phyloP scores from a whole-genome alignment of 129 eudicot species.

The Pulicaria dysenterica region DNA sequence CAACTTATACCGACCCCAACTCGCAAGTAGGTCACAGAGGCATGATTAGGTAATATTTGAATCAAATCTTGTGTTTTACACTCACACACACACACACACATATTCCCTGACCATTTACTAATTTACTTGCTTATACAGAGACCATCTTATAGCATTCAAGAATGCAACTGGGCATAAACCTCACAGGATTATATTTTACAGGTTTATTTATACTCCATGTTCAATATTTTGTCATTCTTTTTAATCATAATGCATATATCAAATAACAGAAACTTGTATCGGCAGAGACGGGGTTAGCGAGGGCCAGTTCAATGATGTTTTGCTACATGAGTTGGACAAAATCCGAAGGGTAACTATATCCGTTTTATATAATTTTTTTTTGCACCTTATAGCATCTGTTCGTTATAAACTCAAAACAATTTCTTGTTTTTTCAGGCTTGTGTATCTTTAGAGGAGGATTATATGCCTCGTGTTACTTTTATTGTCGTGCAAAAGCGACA shows the following conservation, averaged over 20 bases:
- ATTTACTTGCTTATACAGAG: conserved; percentile 36
- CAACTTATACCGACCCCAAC: conserved; percentile 30
- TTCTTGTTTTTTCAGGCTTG: conserved; percentile 57
- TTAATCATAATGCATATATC: not conserved
- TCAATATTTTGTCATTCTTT: not conserved
- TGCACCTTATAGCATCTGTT: not conserved
- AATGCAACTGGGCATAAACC: conserved; percentile 41
- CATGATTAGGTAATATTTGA: conserved; percentile 54
- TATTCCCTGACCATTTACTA: not conserved
- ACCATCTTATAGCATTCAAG: conserved; percentile 44
- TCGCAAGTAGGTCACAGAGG: conserved; percentile 50
- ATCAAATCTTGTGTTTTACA: not conserved
- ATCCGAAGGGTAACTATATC: conserved; percentile 52
- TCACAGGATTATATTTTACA: conserved; percentile 59
- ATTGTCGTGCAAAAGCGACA: conserved; percentile 85
- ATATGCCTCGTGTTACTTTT: conserved; percentile 62
- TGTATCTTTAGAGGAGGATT: conserved; percentile 44
- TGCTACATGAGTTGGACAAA: conserved; percentile 62
- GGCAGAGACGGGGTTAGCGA: conserved; percentile 92
- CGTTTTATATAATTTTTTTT: not conserved
- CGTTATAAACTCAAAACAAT: not conserved
- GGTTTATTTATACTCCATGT: conserved; percentile 39
- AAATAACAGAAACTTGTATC: not conserved
- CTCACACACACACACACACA: too few species aligned
- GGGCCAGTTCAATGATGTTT: conserved; percentile 69